Percentiles rank a stretch among this genome's conserved stretches.
Evolutionary conservation across 768 basidiomycete species (phyloP).

Genomic region (Naematelia aurantialba): DNA sequence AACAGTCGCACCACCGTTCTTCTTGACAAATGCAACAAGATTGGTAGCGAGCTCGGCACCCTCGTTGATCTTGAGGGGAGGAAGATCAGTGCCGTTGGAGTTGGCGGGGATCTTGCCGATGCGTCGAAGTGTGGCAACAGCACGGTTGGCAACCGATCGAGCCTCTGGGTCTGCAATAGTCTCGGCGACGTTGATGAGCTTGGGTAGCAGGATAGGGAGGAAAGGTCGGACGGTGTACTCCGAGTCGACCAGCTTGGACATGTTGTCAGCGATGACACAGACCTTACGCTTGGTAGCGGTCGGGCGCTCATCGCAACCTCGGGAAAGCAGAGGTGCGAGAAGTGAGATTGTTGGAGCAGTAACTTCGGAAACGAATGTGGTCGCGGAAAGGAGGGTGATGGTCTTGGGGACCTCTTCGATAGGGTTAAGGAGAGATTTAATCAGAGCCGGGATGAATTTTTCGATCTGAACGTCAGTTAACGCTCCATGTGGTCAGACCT

Average conservation of each 20-base stretch:
- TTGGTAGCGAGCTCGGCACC: slow-evolving; percentile 62
- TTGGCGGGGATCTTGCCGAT: slow-evolving; percentile 80
- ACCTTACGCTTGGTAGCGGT: slow-evolving; percentile 97
- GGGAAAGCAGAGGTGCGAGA: slow-evolving; percentile 91
- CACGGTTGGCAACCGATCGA: slow-evolving; percentile 81
- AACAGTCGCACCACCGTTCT: slow-evolving; percentile 62
- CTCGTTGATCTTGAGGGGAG: slow-evolving; percentile 75
- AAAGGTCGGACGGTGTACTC: slow-evolving; percentile 92
- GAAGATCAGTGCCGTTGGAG: slow-evolving; percentile 86
- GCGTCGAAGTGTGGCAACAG: slow-evolving; percentile 92
- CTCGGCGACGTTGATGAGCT: slow-evolving; percentile 89
- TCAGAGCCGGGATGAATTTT: slow-evolving; percentile 83
- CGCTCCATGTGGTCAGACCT: slow-evolving; percentile 56
- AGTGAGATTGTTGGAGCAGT: slow-evolving; percentile 94
- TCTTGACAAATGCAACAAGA: slow-evolving; percentile 78
- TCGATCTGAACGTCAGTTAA: slow-evolving; percentile 54
- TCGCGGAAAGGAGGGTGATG: slow-evolving; percentile 89
- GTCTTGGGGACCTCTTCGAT: slow-evolving; percentile 98
- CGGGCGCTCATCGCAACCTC: slow-evolving; percentile 90
- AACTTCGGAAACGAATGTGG: slow-evolving; percentile 99
- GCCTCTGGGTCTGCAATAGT: slow-evolving; percentile 98
- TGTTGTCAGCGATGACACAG: slow-evolving; percentile 96
- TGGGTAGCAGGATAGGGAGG: slow-evolving; percentile 90
- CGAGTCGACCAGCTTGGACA: slow-evolving; percentile 96
- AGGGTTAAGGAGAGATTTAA: slow-evolving; percentile 96